phyloP scores from a whole-genome alignment of 1,284 basidiomycete species.

The Volvariella volvacea region DNA sequence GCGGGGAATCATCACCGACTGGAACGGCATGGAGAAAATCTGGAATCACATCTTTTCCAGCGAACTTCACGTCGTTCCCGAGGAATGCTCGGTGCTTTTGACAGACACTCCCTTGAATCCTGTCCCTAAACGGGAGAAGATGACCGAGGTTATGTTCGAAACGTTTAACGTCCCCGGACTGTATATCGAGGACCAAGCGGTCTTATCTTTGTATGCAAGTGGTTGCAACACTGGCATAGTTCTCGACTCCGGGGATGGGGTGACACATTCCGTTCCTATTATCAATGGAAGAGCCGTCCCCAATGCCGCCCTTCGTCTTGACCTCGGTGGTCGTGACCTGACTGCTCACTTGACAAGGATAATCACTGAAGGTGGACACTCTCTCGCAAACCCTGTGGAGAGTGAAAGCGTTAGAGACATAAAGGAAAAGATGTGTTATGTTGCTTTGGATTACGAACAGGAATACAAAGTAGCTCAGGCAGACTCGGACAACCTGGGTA shows the following conservation, averaged over 20 bases:
- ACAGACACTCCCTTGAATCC: slow-evolving; percentile 94
- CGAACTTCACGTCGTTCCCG: slow-evolving; percentile 77
- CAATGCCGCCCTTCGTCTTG: slow-evolving; percentile 92
- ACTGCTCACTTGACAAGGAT: slow-evolving; percentile 93
- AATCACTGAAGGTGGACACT: slow-evolving; percentile 90
- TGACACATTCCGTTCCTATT: slow-evolving; percentile 90
- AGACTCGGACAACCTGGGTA: slow-evolving; percentile 90
- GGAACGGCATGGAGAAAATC: slow-evolving; percentile 96
- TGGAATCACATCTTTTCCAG: slow-evolving; percentile 93
- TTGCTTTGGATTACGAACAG: slow-evolving; percentile 95
- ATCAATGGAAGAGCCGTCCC: slow-evolving; percentile 95
- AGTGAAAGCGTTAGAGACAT: slow-evolving; percentile 96
- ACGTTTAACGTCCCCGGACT: slow-evolving; percentile 93
- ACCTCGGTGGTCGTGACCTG: slow-evolving; percentile 93
- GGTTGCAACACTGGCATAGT: slow-evolving; percentile 93
- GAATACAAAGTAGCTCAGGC: slow-evolving; percentile 93
- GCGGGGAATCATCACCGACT: slow-evolving; percentile 90
- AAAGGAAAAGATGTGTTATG: slow-evolving; percentile 98
- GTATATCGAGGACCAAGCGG: slow-evolving; percentile 92
- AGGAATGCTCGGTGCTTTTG: slow-evolving; percentile 90
- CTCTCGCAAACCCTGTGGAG: slow-evolving; percentile 91
- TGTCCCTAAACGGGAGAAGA: slow-evolving; percentile 93
- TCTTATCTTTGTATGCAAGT: slow-evolving; percentile 88
- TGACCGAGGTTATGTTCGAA: slow-evolving; percentile 98
- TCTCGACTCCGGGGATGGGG: slow-evolving; percentile 91